Base-by-base conservation (phyloP, 2,329 filamentous ascomycete species). In the Amauroascus verrucosus region DNA sequence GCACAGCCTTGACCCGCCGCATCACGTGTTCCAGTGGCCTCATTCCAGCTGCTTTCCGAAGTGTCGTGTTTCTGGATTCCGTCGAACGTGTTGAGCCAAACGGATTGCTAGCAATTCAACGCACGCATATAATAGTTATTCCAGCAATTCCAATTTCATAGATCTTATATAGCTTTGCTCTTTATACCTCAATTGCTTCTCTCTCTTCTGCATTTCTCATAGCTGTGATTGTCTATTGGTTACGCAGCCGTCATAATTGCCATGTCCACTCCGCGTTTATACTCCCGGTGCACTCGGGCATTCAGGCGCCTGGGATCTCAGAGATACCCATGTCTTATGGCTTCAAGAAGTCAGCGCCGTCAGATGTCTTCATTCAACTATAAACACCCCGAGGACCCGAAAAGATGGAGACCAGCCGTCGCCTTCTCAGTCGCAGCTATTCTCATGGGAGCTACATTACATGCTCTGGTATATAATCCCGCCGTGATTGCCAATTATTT, bases 111-210 rank as follows among this genome's bases (percentile, higher is more conserved):
- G 35, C 11, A 53, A 47, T 48, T 20, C 20, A 47, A 53, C 13
- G n/a, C 22, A 11, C 35, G 20, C 32, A 14, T 20, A n/a, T 45
- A 22, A 33, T 22, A 16, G 14, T 18, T 38, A 28, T n/a, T 68
- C 69, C 70, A 70, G 57, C 55, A 58, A 54, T 41, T 57, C 6
- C 18, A 56, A 59, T 28, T 40, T 6, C 35, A n/a, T 32, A 24
- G 13, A n/a, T 28, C 37, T 52, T 30, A 38, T 28, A 46, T 51
- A 44, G 30, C 40, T 35, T 16, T 3, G 33, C 33, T 35, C 14
- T 14, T 20, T 50, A 43, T 50, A 16, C 33, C 24, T 20, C 28
- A 20, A 41, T 50, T 32, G 22, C 7, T 11, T n/a, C 38, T 41
- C 1, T 50, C 20, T 50, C 37, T 9, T 32, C 13, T 14, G 7